A percentile compares a stretch with the other conserved stretches of the same genome.
These are phyloP conservation scores for Ceriops tagal DNA, from an alignment of 345 rosid species.

Conservation along the genomic window DNA sequence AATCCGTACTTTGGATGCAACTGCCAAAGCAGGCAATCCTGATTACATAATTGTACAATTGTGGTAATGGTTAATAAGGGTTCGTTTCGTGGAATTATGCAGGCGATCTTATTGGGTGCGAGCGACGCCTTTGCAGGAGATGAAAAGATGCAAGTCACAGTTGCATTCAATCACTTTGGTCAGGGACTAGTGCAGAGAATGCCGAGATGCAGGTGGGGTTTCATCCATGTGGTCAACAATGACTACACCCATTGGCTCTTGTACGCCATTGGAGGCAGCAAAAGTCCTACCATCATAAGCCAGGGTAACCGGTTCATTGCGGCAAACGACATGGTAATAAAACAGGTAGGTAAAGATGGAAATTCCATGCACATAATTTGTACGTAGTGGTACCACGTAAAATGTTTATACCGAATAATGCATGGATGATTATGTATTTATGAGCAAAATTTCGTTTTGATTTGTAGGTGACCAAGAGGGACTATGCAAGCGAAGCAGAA, in stretches of 20 bases:
- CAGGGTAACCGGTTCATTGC: slow-evolving; percentile 57
- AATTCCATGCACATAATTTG: no score
- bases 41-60: background rate
- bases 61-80: no score
- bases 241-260: slow-evolving; percentile 45
- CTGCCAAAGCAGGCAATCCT: no score
- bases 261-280: slow-evolving; percentile 57
- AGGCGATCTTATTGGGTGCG: slow-evolving; percentile 46
- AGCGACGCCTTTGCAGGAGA: slow-evolving; percentile 26
- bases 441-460: background rate
- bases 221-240: slow-evolving; percentile 42
- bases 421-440: background rate
- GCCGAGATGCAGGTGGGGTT: slow-evolving; percentile 42
- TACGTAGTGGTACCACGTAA: background rate
- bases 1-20: no score
- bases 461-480: slow-evolving; percentile 48
- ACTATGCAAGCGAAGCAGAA: slow-evolving; percentile 26
- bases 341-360: slow-evolving; percentile 36
- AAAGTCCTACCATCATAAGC: slow-evolving; percentile 43
- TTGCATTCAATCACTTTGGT: slow-evolving; percentile 48
- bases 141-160: slow-evolving; percentile 38
- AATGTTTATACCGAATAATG: slow-evolving; percentile 3
- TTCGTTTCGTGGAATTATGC: slow-evolving; percentile 6
- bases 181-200: slow-evolving; percentile 42
- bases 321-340: slow-evolving; percentile 24